These are phyloP conservation scores for Eucalyptus fibrosa DNA, from an alignment of 345 rosid species.

Conservation along the genomic window DNA sequence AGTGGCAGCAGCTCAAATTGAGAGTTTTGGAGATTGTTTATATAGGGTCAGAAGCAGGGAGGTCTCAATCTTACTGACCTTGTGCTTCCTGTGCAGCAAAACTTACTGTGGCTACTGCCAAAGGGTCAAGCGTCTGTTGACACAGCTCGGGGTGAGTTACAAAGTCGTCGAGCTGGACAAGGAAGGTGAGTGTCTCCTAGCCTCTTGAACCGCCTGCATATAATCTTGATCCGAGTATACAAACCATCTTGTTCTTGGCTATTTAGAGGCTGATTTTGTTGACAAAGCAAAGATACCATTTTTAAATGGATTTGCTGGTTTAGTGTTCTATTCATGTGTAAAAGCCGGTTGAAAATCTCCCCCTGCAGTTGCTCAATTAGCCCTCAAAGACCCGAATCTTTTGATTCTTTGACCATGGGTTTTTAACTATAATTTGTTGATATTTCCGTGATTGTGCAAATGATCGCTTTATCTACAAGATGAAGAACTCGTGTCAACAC, in stretches of 20 bases:
- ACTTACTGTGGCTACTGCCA: conserved; percentile 53
- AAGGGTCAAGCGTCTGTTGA: conserved; percentile 48
- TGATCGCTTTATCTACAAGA: not conserved
- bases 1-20: not conserved
- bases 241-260: not conserved
- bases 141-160: conserved; percentile 36
- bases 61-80: not conserved
- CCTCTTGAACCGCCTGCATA: not conserved
- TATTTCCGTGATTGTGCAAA: not conserved
- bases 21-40: not conserved
- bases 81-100: conserved; percentile 30
- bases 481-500: not conserved
- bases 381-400: not conserved
- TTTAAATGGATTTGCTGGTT: not conserved
- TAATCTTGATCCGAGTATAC: not conserved
- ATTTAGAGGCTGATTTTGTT: not conserved
- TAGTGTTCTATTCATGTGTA: not conserved
- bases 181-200: conserved; percentile 12
- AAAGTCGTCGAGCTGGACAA: conserved; percentile 35
- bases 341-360: not conserved
- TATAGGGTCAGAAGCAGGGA: not conserved
- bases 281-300: not conserved
- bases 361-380: not conserved
- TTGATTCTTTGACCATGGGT: not conserved
- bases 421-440: not conserved